Evolutionary conservation across 2,329 filamentous ascomycete genomes (phyloP).

Genomic region (Neophaeococcomyces mojaviensis): DNA sequence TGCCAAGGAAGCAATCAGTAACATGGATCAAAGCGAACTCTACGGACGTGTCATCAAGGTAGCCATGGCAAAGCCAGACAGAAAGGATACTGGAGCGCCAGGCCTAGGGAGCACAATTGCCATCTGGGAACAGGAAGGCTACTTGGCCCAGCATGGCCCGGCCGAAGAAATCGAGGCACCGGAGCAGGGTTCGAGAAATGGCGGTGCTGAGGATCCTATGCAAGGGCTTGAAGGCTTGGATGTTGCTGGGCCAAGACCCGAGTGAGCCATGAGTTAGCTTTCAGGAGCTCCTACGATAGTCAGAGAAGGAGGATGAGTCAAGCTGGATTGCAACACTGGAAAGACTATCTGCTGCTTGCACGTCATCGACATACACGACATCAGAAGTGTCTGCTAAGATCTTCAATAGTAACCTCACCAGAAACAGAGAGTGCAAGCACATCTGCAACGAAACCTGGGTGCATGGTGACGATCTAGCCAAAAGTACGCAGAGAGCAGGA

Average conservation of each 20-base stretch:
- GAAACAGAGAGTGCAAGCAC: no score
- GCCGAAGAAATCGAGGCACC: constrained; percentile 68
- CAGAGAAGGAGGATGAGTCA: no score
- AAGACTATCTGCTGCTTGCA: no score
- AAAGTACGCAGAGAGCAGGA: no score
- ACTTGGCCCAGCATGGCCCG: constrained; percentile 80
- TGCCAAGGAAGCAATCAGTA: constrained; percentile 92
- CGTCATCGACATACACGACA: no score
- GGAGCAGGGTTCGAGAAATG: constrained; percentile 45
- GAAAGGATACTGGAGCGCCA: constrained; percentile 61
- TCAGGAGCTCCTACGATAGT: no score
- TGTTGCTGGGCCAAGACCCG: constrained; percentile 73
- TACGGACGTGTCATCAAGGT: constrained; percentile 91
- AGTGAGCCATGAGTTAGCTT: constrained; percentile 45
- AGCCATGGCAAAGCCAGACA: constrained; percentile 76
- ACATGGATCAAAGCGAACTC: constrained; percentile 96
- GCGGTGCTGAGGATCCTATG: constrained; percentile 76
- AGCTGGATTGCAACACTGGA: no score
- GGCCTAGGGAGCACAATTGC: constrained; percentile 88
- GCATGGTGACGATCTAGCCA: no score
- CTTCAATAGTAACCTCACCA: no score
- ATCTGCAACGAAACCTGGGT: no score
- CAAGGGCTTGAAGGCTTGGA: constrained; percentile 88
- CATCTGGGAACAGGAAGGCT: constrained; percentile 96
- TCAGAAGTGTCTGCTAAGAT: no score